A percentile compares a stretch with the other conserved stretches of the same genome.
These are phyloP conservation scores for Vaccinium macrocarpon DNA, from an alignment of 148 eudicot genomes.

Conservation along the genomic window DNA sequence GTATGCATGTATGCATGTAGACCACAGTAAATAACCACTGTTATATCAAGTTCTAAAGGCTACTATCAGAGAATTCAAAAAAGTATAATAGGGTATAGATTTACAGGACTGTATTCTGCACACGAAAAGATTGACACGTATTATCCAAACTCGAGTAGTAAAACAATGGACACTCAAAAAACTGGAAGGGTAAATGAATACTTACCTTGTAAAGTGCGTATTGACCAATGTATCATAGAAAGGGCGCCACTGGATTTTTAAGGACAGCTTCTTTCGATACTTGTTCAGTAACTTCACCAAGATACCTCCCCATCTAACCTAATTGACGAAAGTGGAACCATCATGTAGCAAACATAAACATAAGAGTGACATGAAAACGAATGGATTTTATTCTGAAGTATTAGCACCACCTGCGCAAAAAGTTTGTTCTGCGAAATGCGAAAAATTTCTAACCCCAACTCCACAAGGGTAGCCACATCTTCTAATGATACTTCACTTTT, in stretches of 20 bases:
- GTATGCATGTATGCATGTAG: neutral
- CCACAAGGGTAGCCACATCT: slow-evolving; percentile 61
- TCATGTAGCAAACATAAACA: slow-evolving; percentile 11
- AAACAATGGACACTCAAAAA: neutral
- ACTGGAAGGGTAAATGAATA: neutral
- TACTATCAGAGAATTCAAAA: neutral
- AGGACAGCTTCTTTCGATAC: slow-evolving; percentile 71
- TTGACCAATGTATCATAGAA: slow-evolving; percentile 75
- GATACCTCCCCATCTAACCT: slow-evolving; percentile 95
- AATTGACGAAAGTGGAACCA: slow-evolving; percentile 22
- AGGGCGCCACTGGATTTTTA: slow-evolving; percentile 79
- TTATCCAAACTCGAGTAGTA: neutral
- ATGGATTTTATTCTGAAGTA: slow-evolving; percentile 13
- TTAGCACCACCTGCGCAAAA: slow-evolving; percentile 63
- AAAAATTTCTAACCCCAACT: slow-evolving; percentile 67
- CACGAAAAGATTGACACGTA: neutral
- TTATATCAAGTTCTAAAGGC: neutral
- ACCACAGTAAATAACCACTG: neutral
- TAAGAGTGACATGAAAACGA: neutral
- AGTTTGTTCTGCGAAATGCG: slow-evolving; percentile 59
- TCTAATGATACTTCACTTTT: slow-evolving; percentile 79
- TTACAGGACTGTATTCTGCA: neutral
- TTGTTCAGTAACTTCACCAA: slow-evolving; percentile 75
- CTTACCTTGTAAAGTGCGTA: slow-evolving; percentile 85
- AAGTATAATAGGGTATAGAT: neutral